Percentiles rank a stretch among this genome's conserved stretches.
phyloP scores from a whole-genome alignment of 352 stramenopile genomes.

The Globisporangium viniferum region DNA sequence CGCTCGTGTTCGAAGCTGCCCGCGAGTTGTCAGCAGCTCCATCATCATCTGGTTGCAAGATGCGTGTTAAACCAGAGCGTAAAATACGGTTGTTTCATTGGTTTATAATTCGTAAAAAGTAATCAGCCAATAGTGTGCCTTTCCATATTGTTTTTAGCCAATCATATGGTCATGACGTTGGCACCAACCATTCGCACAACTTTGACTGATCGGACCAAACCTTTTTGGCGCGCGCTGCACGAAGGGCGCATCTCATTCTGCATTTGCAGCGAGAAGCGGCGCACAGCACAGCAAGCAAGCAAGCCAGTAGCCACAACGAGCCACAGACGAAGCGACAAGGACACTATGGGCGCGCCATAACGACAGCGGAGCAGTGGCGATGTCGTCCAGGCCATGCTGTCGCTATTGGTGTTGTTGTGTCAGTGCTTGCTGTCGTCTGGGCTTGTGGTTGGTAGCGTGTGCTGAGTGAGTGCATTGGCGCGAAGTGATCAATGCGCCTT shows the following conservation, averaged over 20 bases:
- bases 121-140: background rate
- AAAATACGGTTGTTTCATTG: background rate
- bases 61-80: background rate
- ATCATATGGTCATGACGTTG: background rate
- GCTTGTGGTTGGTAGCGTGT: background rate
- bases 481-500: background rate
- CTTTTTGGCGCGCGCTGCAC: background rate
- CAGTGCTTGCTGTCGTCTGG: background rate
- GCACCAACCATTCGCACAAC: conserved; percentile 1
- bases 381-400: background rate
- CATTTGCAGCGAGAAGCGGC: conserved; percentile 5
- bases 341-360: background rate
- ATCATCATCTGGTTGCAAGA: background rate
- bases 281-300: background rate
- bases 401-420: background rate
- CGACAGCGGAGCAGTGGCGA: too few species aligned
- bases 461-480: background rate
- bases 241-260: conserved; percentile 4
- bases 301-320: background rate
- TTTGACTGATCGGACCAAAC: background rate
- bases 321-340: background rate
- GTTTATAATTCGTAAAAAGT: background rate
- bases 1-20: background rate
- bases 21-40: background rate
- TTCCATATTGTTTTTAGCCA: background rate